These are phyloP conservation scores for Wickerhamiella kurtzmanii DNA, from an alignment of 805 yeast genomes.

Conservation along the genomic window DNA sequence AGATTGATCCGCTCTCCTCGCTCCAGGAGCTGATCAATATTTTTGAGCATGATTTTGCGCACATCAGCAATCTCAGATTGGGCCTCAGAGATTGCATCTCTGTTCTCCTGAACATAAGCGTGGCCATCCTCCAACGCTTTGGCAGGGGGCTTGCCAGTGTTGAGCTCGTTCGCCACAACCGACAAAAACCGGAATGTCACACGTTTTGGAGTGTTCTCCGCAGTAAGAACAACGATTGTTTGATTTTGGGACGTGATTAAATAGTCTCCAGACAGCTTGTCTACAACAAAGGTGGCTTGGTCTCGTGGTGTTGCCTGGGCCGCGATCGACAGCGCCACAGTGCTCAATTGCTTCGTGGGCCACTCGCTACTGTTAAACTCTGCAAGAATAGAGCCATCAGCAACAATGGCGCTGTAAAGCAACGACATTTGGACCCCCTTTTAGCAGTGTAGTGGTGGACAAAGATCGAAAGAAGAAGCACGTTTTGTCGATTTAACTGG, in stretches of 20 bases:
- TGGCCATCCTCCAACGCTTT: conserved; percentile 11
- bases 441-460: neutral
- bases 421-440: neutral
- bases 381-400: neutral
- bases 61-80: conserved; percentile 47
- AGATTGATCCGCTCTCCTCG: conserved; percentile 66
- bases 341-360: neutral
- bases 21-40: conserved; percentile 54
- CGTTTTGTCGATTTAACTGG: no score
- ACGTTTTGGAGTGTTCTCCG: conserved; percentile 17
- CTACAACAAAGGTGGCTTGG: conserved; percentile 13
- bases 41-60: conserved; percentile 54
- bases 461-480: no score
- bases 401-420: neutral
- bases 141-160: conserved; percentile 10
- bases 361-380: neutral
- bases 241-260: conserved; percentile 5
- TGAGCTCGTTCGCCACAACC: conserved; percentile 16
- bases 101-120: conserved; percentile 8
- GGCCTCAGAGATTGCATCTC: conserved; percentile 21
- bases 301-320: conserved; percentile 13
- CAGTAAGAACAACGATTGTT: conserved; percentile 11
- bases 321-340: conserved; percentile 16
- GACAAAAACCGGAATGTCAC: conserved; percentile 18
- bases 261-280: conserved; percentile 11